Percentiles rank a stretch among this genome's conserved stretches.
Evolutionary conservation across 1,284 basidiomycete genomes (phyloP).

Genomic region (Tremellales sp.): DNA sequence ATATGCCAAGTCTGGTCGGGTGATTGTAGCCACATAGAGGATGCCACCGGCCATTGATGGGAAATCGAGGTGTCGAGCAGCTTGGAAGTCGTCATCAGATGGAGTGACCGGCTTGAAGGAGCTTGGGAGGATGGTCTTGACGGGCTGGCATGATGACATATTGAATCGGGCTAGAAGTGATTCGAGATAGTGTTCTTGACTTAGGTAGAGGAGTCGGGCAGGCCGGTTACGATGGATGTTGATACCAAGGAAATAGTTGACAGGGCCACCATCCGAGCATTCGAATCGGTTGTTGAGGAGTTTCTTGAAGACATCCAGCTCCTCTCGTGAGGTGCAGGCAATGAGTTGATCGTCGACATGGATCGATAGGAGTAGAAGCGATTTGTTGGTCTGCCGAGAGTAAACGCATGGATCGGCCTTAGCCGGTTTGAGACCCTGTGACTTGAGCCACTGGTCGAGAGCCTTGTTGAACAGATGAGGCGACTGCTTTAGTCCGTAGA

Average conservation of each 20-base stretch:
- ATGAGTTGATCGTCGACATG: conserved; percentile 32
- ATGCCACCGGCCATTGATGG: conserved; percentile 14
- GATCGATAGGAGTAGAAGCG: conserved; percentile 12
- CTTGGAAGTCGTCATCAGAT: conserved; percentile 5
- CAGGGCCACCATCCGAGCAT: conserved; percentile 15
- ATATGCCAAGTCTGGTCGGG: conserved; percentile 20
- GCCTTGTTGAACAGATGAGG: conserved; percentile 22
- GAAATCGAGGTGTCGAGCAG: conserved; percentile 9
- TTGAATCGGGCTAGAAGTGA: conserved; percentile 16
- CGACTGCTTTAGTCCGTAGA: conserved; percentile 29
- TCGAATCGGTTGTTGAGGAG: conserved; percentile 16
- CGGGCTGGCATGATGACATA: conserved; percentile 8
- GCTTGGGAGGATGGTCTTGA: not conserved
- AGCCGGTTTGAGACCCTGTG: conserved; percentile 11
- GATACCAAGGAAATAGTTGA: conserved; percentile 15
- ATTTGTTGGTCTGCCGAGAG: not conserved
- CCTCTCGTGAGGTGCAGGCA: conserved; percentile 6
- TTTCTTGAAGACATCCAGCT: conserved; percentile 17
- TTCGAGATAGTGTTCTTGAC: conserved; percentile 18
- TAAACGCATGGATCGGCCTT: conserved; percentile 12
- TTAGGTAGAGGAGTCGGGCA: conserved; percentile 10
- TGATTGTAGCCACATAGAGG: conserved; percentile 16
- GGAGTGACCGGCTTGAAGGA: not conserved
- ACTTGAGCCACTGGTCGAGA: conserved; percentile 15
- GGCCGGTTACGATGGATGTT: conserved; percentile 11